These are phyloP conservation scores for Diplodia seriata DNA, from an alignment of 2,329 filamentous ascomycete species.

Conservation along the genomic window DNA sequence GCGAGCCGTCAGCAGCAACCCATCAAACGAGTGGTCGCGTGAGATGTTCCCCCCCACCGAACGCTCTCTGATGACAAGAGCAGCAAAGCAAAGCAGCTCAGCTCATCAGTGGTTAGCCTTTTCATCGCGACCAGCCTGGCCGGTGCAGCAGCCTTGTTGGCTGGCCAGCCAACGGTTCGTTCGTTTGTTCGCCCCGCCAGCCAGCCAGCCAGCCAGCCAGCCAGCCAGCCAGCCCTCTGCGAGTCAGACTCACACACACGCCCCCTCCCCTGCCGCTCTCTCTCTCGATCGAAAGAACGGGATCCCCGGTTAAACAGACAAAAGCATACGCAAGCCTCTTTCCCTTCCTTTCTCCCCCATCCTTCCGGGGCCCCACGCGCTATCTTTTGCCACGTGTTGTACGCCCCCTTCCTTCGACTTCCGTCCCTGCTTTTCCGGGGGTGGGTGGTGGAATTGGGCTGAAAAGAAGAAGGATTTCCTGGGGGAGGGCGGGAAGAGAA, in stretches of 20 bases:
- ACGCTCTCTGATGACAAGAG: too few species aligned
- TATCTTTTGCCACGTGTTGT: background rate
- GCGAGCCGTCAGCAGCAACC: background rate
- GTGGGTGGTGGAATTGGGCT: too few species aligned
- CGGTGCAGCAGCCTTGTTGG: too few species aligned
- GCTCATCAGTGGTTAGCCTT: too few species aligned
- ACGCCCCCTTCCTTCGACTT: background rate
- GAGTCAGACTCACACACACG: too few species aligned
- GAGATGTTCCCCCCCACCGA: slow-evolving; percentile 2
- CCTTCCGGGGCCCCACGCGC: background rate
- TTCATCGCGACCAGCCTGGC: too few species aligned
- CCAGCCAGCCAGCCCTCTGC: too few species aligned
- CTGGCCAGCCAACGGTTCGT: too few species aligned
- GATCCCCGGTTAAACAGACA: background rate
- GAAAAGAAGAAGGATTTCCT: background rate
- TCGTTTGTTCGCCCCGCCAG: too few species aligned
- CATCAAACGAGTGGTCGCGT: slow-evolving; percentile 18
- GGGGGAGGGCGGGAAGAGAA: background rate
- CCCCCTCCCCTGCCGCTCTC: background rate
- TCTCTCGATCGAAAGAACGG: background rate
- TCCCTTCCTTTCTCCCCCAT: background rate
- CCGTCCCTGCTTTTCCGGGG: background rate
- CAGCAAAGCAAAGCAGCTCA: too few species aligned
- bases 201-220: too few species aligned
- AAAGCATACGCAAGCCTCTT: background rate